Evolutionary conservation across 2,329 filamentous ascomycete genomes (phyloP), one percentile per base, ranked within the genome.

Genomic region (Byssochlamys sp.): DNA sequence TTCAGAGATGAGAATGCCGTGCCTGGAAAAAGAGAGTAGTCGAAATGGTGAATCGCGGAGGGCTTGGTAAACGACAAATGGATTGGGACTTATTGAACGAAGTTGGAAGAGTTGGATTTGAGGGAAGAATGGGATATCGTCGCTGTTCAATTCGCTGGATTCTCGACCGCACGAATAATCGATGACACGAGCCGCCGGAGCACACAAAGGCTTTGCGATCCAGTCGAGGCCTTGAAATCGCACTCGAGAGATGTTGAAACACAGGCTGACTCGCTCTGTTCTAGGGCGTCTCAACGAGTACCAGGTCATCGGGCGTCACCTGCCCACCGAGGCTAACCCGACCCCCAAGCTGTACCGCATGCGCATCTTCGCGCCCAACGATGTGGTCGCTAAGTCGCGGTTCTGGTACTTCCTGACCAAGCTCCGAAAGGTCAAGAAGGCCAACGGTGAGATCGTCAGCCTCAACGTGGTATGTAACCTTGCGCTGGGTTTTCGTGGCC

Each of bases 391-490:
- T 78, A 99, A 99, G 88, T 96, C 91, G 77, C 90, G 94, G 76
- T 99, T 96, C 89, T 99, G 95, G 95, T 99, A 99, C 86, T 99
- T 99, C 86, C 83, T 99, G 80, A 90, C 91, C 81, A 95, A 95
- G 85, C 86, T 99, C 75, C 88, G 90, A 78, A 99, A 99, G 88
- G 91, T 99, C 84, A 99, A 99, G 91, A 99, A 99, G 90, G 88
- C 92, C 77, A 97, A 95, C 77, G 94, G 94, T 80, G 94, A 99
- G 88, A 96, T 99, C 76, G 91, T 99, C 78, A 89, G 85, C 79
- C 80, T 97, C 81, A 97, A 97, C 84, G 83, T 87, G 83, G 92
- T 96, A 87, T 74, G 88, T 82, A 54, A 57, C 48, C 49, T 51
- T 5, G 49, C 10, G 58, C 35, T 24, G 26, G 29, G 26, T 14